These are phyloP conservation scores for Macrolepiota fuliginosa DNA, from an alignment of 768 basidiomycete genomes.

Conservation along the genomic window DNA sequence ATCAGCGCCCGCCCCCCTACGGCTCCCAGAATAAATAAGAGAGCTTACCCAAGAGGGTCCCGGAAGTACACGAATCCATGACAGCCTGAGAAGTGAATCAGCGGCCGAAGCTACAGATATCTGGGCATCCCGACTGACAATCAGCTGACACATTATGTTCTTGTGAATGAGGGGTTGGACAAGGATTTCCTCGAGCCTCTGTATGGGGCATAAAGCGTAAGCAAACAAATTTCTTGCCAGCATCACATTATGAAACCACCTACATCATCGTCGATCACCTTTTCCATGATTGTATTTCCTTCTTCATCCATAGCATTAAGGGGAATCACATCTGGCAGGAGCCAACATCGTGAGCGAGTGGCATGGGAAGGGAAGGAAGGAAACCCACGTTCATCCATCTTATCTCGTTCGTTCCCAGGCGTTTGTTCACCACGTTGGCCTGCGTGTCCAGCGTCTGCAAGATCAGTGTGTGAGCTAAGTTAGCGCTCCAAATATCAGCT, in stretches of 20 bases:
- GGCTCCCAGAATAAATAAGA: not conserved
- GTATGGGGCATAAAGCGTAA: not conserved
- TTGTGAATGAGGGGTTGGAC: not conserved
- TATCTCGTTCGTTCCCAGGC: constrained; percentile 11
- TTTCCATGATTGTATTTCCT: not conserved
- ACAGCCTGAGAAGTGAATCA: not conserved
- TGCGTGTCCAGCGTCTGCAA: constrained; percentile 17
- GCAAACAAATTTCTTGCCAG: too few species aligned
- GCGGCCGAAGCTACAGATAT: not conserved
- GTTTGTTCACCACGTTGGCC: constrained; percentile 1
- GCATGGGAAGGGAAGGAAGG: not conserved
- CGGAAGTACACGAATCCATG: constrained; percentile 12
- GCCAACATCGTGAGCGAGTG: not conserved
- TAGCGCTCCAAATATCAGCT: not conserved
- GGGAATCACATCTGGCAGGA: constrained; percentile 13
- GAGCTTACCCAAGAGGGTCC: constrained; percentile 15
- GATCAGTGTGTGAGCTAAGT: not conserved
- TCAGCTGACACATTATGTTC: not conserved
- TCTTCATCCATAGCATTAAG: constrained; percentile 6
- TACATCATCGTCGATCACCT: not conserved
- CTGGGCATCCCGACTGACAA: not conserved
- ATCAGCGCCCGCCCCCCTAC: not conserved
- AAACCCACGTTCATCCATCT: constrained; percentile 16
- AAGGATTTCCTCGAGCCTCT: not conserved
- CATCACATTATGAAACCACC: not conserved